Evolutionary conservation across 371 early-diverging fungal species (phyloP), one percentile per base, ranked within the genome.

Genomic region (Massospora cicadina): DNA sequence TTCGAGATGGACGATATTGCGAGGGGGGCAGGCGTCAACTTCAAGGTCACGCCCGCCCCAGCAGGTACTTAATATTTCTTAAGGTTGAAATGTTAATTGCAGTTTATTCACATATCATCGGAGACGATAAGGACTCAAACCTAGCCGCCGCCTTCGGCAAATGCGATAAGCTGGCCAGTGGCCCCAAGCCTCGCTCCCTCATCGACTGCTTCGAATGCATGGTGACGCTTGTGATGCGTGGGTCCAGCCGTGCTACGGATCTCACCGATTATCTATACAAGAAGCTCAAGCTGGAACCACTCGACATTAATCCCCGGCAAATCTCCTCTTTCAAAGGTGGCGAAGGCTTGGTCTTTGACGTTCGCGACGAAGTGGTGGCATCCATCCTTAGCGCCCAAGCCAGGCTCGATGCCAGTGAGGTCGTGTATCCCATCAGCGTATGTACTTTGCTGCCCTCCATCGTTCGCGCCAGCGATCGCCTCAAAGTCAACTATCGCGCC

Each of bases 261-360:
- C n/a, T 62, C 7, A 23, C 43, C 21, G 26, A 30, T 30, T 2
- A n/a, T 5, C 32, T 62, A n/a, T 62, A 62, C 24, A 62, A 33
- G 10, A 30, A 2, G 24, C 24, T 62, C 33, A 17, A 33, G 7
- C 33, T 62, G 26, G 62, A 62, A n/a, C 62, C 62, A 2, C 33
- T 33, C 25, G 62, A 13, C 13, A 25, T 62, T 2, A 33, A 33
- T 21, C 17, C 33, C 23, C 30, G 30, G 1, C 32, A 30, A n/a
- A 23, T 30, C 24, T 28, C 62, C 1, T 43, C 33, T n/a, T 62
- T 62, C 21, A 23, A 12, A 13, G 1, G 10, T 7, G 10, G n/a
- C 30, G 10, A n/a, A 7, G 62, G 62, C 5, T 24, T 62, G 21
- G 62, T 30, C 17, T 62, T 62, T 33, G 62, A 62, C 24, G 62